Base-by-base conservation (phyloP, 805 yeast genomes). In the Saccharomycopsis olivae region DNA sequence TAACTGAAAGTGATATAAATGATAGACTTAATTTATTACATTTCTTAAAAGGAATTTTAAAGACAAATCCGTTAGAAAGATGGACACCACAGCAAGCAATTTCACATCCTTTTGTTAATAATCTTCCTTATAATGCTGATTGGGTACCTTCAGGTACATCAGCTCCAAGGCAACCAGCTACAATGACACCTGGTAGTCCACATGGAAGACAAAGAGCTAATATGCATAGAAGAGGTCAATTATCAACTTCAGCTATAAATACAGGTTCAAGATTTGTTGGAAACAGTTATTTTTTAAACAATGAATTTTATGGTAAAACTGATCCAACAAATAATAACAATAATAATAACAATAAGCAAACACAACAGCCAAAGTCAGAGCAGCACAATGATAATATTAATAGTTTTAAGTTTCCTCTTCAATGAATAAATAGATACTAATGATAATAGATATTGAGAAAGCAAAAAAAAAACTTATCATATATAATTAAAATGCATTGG, bases 31-130 rank as follows among this genome's bases (percentile, higher is more conserved):
- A 82, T 30, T 66, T 89, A 41, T 65, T 78, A 19, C 95, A 89
- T 57, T 85, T 92, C 51, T 65, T 92, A 36, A 59, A 66, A 32
- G 94, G 94, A 19, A 69, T 85, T 8, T 64, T 92, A 46, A 84
- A 80, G 49, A 59, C 86, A 52, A 88, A 89, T 57, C 98, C 98
- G 0, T 68, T 92, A 51, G 95, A 87, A 57, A 73, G 99, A 51
- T 82, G 96, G 81, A 85, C 96, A 0, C 98, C 98, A 10, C 95
- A 86, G 50, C 96, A 92, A 57, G 98, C 97, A 0, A 65, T 78
- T 13, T 65, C 73, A 57, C 98, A 92, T 61, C 96, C 97, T 0
- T 92, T 92, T 57, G 75, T 92, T 15, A 81, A 82, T 4, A 77
- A 71, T 37, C 65, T 65, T 39, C 66, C 62, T 41, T 78, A 73